These are phyloP conservation scores for Pezicula radicicola DNA, from an alignment of 2,329 filamentous ascomycete species.

Conservation along the genomic window DNA sequence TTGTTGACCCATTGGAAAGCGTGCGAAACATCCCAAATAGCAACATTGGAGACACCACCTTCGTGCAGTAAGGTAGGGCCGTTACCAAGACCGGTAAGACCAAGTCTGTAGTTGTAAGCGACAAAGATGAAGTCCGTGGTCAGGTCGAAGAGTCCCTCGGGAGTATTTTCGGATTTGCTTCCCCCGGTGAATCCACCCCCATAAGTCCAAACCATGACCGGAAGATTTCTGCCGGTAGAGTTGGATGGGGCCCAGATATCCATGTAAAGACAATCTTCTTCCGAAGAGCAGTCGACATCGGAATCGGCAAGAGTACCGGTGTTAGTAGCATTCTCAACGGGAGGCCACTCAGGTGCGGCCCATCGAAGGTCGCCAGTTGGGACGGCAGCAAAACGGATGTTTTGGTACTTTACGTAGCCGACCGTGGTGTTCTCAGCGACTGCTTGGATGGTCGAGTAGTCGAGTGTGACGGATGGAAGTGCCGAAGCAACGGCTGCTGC, in stretches of 20 bases:
- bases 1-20: slow-evolving; percentile 46
- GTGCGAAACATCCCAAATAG: slow-evolving; percentile 37
- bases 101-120: slow-evolving; percentile 30
- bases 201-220: slow-evolving; percentile 29
- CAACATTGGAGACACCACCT: slow-evolving; percentile 21
- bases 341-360: slow-evolving; percentile 31
- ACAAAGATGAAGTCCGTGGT: slow-evolving; percentile 28
- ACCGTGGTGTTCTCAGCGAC: slow-evolving; percentile 13
- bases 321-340: slow-evolving; percentile 29
- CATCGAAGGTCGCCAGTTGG: slow-evolving; percentile 31
- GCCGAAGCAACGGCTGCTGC: neutral
- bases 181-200: slow-evolving; percentile 27
- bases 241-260: slow-evolving; percentile 25
- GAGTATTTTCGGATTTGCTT: slow-evolving; percentile 30
- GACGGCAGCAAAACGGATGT: slow-evolving; percentile 32
- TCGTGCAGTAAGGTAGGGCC: slow-evolving; percentile 26
- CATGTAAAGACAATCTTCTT: slow-evolving; percentile 27
- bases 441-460: neutral
- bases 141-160: slow-evolving; percentile 31
- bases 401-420: slow-evolving; percentile 33
- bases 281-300: slow-evolving; percentile 29
- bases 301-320: slow-evolving; percentile 28
- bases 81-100: slow-evolving; percentile 27
- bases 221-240: slow-evolving; percentile 21
- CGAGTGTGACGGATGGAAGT: neutral